Base-by-base conservation (phyloP, 306 rosid genomes). In the Potentilla sterilis region DNA sequence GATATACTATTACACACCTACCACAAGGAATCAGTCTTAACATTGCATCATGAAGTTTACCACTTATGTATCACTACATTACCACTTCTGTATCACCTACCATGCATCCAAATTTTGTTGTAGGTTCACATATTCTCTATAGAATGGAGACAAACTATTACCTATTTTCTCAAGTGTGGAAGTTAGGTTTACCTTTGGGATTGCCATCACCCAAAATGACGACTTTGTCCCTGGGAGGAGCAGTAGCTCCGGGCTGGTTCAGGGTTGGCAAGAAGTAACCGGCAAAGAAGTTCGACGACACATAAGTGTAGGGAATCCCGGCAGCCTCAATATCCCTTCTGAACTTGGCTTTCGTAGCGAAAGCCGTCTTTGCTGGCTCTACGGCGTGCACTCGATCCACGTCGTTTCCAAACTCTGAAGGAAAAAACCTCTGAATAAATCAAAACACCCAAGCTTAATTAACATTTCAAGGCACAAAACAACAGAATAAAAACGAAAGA, bases 341-440 rank as follows among this genome's bases (percentile, higher is more conserved):
- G 38, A 84, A 24, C 4, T 78, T 51, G 11, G 71, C 85, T 65
- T 81, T 84, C 0, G 42, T 32, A 2, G 58, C 87, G 37, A 70
- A 81, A 7, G 77, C 79, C n/a, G 83, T 22, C 68, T 84, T 84
- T 3, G 87, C 87, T 4, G 85, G 87, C 80, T 81, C 87, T 34
- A 84, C 85, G 3, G 85, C 87, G 21, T 81, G 80, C 4, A 70
- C 77, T 3, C 82, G 85, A 75, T 81, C 87, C 16, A 78, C 87
- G 62, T 84, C 87, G 62, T 81, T 84, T 12, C 87, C 87, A 34
- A 81, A 84, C 75, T 84, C 87, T 0, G 87, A 84, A 5, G 87
- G 87, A 49, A 84, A 70, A 57, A 77, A 84, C 41, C 87, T 84
- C 87, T 84, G 74, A 3, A 59, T 49, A 35, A 54, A 54, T 2